Base-by-base conservation (phyloP, 129 eudicot genomes). In the Gnaphalium uliginosum region DNA sequence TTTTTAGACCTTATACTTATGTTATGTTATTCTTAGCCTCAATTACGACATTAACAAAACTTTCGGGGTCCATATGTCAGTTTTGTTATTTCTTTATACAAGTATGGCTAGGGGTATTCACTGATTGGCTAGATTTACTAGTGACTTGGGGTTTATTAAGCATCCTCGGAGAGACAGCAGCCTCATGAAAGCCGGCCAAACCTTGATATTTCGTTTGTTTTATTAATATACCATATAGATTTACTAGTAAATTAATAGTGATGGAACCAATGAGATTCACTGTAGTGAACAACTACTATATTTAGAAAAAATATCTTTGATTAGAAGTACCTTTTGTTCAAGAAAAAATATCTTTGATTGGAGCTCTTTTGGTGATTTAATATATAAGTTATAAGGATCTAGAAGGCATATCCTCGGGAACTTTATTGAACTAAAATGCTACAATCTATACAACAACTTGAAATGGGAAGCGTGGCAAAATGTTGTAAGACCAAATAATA, bases 321-420 rank as follows among this genome's bases (percentile, higher is more conserved):
- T n/a, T 19, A 48, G 18, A 48, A 70, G 53, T 29, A 39, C 35
- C 65, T 13, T 26, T 63, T 19, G 33, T 65, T 26, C 71, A 26
- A 62, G 23, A 74, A 6, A 60, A 65, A 21, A 64, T 75, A 61
- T 39, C 7, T 25, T 39, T 23, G 8, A 39, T 17, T 61, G 68
- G 39, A 73, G 77, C 69, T 59, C 18, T 39, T 39, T 35, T 73
- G 19, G 48, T 43, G 62, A 39, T 39, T n/a, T 21, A 10, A 48
- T 27, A 63, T 63, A 51, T n/a, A 27, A 27, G 19, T 65, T 50
- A 51, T 33, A 29, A 23, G 68, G 57, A 67, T 67, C 43, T 10
- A 76, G 43, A 66, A 66, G 14, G 43, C 48, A 60, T 25, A 37
- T 60, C 46, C 27, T 27, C 78, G 43, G n/a, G 26, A 24, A 59